Evolutionary conservation across 306 rosid genomes (phyloP), one percentile per base, ranked within the genome.

Genomic region (Cajanus cajan): DNA sequence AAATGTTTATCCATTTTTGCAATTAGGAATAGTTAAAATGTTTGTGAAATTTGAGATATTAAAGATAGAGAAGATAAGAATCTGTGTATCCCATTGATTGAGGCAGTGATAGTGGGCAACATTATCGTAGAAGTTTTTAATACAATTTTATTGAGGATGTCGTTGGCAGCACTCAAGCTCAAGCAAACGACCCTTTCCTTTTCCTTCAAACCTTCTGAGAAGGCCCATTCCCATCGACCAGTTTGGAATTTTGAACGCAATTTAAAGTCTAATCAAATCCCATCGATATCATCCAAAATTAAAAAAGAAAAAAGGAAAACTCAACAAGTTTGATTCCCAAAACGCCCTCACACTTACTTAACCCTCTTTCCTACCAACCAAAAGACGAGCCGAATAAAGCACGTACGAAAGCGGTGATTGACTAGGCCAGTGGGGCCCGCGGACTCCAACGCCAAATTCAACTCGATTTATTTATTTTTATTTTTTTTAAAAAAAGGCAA

Each of bases 371-470:
- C 84, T 57, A 67, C 80, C 86, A 72, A 80, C 76, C 84, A 43
- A 78, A 69, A 58, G 66, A 34, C 68, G 13, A 83, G 86, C 87
- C 73, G 77, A 82, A 83, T 84, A 79, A 52, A 78, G 67, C 67
- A 22, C 72, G 78, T 74, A 68, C 16, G 47, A 63, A 67, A 83
- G 83, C 89, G 87, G 88, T 75, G 90, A 90, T 73, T 89, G 92
- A 88, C 86, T 69, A 81, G 44, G 85, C 64, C 1, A 15, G 74
- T 71, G 88, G 92, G 91, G 6, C 75, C 89, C 82, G 34, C 84
- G 96, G 98, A 91, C 83, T 81, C 82, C 68, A 88, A 85, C 12
- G 45, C 71, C 33, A 11, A 71, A 88, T 93, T 82, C 83, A 91
- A 86, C 77, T 40, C 36, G 52, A 77, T 88, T 89, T 82, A 84